Conservation (phyloP, 179 eudicot genomes). For the Sideroxylon spinosum region DNA sequence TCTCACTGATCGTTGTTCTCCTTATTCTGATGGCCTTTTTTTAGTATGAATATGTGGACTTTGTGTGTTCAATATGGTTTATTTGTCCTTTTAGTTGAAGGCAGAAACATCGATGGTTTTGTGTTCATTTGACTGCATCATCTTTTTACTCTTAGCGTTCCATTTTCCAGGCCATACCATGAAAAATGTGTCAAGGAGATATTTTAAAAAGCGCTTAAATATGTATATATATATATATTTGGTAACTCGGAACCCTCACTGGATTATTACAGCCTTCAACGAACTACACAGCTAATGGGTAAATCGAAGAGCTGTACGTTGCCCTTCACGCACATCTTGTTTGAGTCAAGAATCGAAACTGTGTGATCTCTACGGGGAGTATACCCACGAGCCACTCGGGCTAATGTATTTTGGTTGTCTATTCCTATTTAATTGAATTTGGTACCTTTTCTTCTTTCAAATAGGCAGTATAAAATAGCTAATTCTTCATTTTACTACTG, state of each 20-base stretch:
- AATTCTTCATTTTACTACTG: too few relatives aligned
- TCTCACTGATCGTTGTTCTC: background rate
- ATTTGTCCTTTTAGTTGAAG: conserved; percentile 3
- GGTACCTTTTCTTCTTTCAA: background rate
- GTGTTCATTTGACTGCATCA: conserved; percentile 11
- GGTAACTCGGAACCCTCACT: too few relatives aligned
- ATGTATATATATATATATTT: too few relatives aligned
- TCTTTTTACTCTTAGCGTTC: background rate
- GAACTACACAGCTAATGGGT: too few relatives aligned
- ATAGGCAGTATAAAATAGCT: background rate
- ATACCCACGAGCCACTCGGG: too few relatives aligned
- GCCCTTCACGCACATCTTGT: too few relatives aligned
- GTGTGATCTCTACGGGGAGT: too few relatives aligned
- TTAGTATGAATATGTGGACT: background rate
- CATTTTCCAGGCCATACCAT: background rate
- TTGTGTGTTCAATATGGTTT: background rate
- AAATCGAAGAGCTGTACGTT: too few relatives aligned
- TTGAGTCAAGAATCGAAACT: too few relatives aligned
- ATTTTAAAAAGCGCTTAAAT: too few relatives aligned
- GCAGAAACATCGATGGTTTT: background rate
- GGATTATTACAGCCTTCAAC: too few relatives aligned
- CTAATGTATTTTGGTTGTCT: background rate
- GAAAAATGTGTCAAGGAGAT: background rate
- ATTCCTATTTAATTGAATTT: background rate
- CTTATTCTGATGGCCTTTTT: background rate